A percentile compares a stretch with the other conserved stretches of the same genome.
These are phyloP conservation scores for Neltuma alba DNA, from an alignment of 306 rosid genomes.

Conservation along the genomic window DNA sequence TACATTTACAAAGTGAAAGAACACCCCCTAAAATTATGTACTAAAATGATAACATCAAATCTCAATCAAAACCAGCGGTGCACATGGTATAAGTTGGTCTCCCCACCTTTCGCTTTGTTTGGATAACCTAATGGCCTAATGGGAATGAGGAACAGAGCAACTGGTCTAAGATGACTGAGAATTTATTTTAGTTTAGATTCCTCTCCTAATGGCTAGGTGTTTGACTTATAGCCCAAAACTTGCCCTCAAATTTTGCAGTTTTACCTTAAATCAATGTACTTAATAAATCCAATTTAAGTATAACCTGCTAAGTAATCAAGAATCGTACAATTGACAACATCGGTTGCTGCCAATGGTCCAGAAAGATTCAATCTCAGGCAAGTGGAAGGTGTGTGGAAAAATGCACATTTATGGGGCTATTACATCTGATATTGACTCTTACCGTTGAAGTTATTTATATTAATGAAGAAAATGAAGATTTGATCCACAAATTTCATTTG, in stretches of 20 bases:
- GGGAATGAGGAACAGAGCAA: background rate
- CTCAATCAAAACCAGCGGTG: background rate
- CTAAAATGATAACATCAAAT: background rate
- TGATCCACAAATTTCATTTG: background rate
- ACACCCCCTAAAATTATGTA: background rate
- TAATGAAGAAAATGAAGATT: background rate
- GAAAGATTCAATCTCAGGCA: background rate
- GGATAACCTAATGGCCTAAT: slow-evolving; percentile 12
- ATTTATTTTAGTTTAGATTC: background rate
- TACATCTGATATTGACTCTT: background rate
- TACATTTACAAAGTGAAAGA: background rate
- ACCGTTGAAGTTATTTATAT: background rate
- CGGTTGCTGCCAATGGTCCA: background rate
- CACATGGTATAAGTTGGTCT: background rate
- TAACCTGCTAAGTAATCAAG: background rate
- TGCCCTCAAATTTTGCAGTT: background rate
- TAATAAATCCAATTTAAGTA: background rate
- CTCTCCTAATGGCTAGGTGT: background rate
- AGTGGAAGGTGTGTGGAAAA: background rate
- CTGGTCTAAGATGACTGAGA: background rate
- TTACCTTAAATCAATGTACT: background rate
- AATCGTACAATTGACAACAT: too few species aligned
- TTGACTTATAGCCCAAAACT: background rate
- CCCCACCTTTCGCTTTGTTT: background rate
- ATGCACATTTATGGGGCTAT: background rate